Base-by-base conservation (phyloP, 2,329 filamentous ascomycete genomes). In the Ceratocystis cubensis region DNA sequence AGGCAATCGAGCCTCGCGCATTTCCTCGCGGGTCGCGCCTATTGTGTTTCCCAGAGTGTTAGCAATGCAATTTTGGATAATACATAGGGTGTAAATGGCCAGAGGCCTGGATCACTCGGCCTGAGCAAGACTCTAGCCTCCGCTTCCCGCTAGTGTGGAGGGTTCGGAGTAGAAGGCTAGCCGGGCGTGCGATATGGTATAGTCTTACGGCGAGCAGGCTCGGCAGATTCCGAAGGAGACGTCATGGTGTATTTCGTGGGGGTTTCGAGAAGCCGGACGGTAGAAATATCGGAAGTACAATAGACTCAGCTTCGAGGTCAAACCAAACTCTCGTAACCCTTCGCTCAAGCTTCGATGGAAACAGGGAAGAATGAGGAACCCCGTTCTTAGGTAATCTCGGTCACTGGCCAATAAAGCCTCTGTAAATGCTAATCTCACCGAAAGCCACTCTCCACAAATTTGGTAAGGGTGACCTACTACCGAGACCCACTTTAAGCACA, bases 1-100 rank as follows among this genome's bases (percentile, higher is more conserved):
- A 13, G 94, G 93, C 64, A 97, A 83, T 74, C 85, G 87, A 71
- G 92, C 92, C 73, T 91, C 90, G 74, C 89, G 87, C 93, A 97
- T 97, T 78, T 94, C 89, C 81, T 95, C 87, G 77, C 91, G 85
- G 70, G 89, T 90, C 71, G 90, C 90, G 76, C 83, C 87, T 90
- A 53, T 46, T 15, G 22, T 45, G 3, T 50, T 22, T 3, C 25
- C 13, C 37, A 4, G 10, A 17, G 33, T 17, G 61, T 48, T 20
- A 63, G 44, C 44, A 28, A 63, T 30, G 28, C 25, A 25, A 28
- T 37, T 10, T 13, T 4, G 28, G 33, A 8, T 59, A 41, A 15
- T 41, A 15, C 3, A 13, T 25, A 10, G 33, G 15, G n/a, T n/a
- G 4, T 8, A 6, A 5, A 59, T 33, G 17, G 8, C 15, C 56